Conservation (phyloP, 768 basidiomycete species). For the Gloeostereum incarnatum region DNA sequence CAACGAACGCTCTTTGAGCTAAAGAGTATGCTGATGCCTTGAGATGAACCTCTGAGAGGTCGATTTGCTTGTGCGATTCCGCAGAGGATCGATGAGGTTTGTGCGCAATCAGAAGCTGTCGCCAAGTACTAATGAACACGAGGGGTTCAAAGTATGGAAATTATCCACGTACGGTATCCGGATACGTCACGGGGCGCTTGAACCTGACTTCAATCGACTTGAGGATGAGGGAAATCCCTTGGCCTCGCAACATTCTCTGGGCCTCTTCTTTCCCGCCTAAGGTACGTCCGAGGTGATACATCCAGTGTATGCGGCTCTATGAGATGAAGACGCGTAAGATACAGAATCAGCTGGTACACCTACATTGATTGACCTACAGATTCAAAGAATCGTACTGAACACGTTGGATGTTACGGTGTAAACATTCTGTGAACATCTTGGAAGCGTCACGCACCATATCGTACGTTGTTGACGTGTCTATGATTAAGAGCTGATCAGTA, state of each 20-base stretch:
- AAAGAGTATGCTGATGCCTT: slow-evolving; percentile 55
- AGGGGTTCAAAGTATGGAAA: neutral
- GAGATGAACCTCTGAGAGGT: slow-evolving; percentile 38
- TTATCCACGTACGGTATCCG: slow-evolving; percentile 51
- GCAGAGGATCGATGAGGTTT: slow-evolving; percentile 27
- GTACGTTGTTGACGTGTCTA: slow-evolving; percentile 75
- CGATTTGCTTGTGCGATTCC: slow-evolving; percentile 10
- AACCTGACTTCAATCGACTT: slow-evolving; percentile 63
- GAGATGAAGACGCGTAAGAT: neutral
- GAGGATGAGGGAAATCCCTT: slow-evolving; percentile 66
- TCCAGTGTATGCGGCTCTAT: slow-evolving; percentile 65
- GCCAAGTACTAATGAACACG: slow-evolving; percentile 1
- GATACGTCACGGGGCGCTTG: slow-evolving; percentile 63
- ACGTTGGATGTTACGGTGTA: slow-evolving; percentile 1
- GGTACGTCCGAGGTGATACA: slow-evolving; percentile 43
- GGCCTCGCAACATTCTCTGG: slow-evolving; percentile 47
- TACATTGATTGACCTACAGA: slow-evolving; percentile 31
- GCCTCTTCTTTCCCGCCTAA: slow-evolving; percentile 50
- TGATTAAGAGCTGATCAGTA: slow-evolving; percentile 1
- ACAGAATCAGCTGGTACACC: neutral
- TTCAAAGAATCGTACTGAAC: slow-evolving; percentile 61
- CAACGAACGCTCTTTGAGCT: slow-evolving; percentile 50
- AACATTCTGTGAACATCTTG: neutral
- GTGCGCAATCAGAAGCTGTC: slow-evolving; percentile 58
- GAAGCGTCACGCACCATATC: slow-evolving; percentile 44